Conservation (phyloP, 192 early-diverging fungal genomes). For the Backusella macrospora region DNA sequence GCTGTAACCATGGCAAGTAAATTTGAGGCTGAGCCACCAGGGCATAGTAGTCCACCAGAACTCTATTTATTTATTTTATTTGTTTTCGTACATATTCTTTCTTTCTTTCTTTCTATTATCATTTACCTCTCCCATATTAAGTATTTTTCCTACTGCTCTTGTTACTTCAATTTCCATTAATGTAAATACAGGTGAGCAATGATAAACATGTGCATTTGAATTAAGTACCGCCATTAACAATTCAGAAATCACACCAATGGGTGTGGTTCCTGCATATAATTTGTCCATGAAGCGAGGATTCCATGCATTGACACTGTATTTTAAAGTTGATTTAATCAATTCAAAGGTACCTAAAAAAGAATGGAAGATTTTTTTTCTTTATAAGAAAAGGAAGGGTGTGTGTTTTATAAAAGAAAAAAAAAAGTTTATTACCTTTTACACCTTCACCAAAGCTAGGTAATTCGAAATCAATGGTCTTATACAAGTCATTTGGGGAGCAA, state of each 20-base stretch:
- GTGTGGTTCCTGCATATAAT: conserved; percentile 75
- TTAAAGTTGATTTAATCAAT: conserved; percentile 47
- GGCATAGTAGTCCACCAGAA: conserved; percentile 67
- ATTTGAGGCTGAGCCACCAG: conserved; percentile 79
- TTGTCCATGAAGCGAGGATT: conserved; percentile 82
- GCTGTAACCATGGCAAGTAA: conserved; percentile 77
- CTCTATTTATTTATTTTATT: conserved; percentile 30
- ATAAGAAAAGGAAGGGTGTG: background rate
- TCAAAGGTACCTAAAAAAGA: conserved; percentile 27
- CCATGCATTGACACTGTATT: conserved; percentile 63
- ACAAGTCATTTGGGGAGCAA: conserved; percentile 47
- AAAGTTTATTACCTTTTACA: conserved; percentile 44
- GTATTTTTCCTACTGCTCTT: conserved; percentile 43
- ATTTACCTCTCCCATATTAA: conserved; percentile 52
- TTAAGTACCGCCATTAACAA: conserved; percentile 71
- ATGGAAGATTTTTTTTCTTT: background rate
- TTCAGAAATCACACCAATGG: conserved; percentile 75
- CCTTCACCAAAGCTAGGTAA: conserved; percentile 46
- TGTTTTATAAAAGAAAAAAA: background rate
- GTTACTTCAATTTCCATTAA: conserved; percentile 70
- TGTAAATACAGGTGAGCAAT: conserved; percentile 70
- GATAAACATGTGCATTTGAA: conserved; percentile 79
- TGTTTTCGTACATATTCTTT: background rate
- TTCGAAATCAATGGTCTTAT: conserved; percentile 50
- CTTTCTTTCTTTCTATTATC: conserved; percentile 15